Conservation (phyloP, 23 red algal species). For the Gracilaria gracilis region DNA sequence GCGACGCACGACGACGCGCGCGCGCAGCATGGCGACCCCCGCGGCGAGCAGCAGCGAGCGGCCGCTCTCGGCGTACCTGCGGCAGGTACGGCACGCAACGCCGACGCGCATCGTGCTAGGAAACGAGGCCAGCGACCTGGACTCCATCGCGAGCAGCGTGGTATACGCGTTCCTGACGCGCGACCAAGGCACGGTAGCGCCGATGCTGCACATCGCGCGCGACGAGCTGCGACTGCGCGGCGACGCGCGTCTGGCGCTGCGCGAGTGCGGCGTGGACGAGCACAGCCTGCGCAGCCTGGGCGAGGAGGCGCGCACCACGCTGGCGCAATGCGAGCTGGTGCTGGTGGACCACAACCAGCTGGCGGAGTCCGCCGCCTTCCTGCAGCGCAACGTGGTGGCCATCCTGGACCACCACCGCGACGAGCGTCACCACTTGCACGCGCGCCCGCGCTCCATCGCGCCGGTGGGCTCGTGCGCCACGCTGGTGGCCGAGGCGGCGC, state of each 20-base stretch:
- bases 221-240: constrained; percentile 16
- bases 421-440: neutral
- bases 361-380: neutral
- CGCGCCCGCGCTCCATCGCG: constrained; percentile 2
- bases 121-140: constrained; percentile 44
- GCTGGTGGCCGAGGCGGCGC: constrained; percentile 22
- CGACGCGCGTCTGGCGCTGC: neutral
- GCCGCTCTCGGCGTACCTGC: neutral
- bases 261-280: neutral
- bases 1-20: too few species aligned
- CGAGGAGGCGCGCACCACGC: neutral
- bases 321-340: neutral
- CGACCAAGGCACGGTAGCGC: neutral
- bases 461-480: constrained; percentile 35
- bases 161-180: neutral
- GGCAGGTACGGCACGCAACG: neutral
- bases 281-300: neutral
- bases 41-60: neutral
- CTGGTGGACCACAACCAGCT: constrained; percentile 52
- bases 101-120: constrained; percentile 22
- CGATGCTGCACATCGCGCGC: constrained; percentile 22
- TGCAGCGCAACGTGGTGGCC: neutral
- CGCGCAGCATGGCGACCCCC: neutral
- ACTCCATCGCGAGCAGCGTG: constrained; percentile 26
- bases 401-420: constrained; percentile 42